Conservation (phyloP, 306 rosid genomes). For the Betula pendula region DNA sequence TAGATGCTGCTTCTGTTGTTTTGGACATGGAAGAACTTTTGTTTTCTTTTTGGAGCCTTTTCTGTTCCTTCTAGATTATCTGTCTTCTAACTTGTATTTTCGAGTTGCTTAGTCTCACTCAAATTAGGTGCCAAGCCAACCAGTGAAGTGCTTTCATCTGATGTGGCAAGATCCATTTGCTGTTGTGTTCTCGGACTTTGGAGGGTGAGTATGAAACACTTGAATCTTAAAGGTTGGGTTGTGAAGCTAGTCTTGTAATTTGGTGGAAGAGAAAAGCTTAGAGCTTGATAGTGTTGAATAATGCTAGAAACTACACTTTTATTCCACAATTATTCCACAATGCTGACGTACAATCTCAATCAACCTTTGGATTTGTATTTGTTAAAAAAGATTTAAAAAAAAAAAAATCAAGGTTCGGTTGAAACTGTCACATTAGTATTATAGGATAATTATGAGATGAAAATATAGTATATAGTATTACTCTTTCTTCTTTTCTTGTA, state of each 20-base stretch:
- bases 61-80: background rate
- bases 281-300: background rate
- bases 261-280: background rate
- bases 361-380: too few relatives aligned
- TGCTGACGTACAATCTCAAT: too few relatives aligned
- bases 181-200: background rate
- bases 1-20: constrained; percentile 1
- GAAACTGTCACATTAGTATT: too few relatives aligned
- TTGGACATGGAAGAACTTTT: background rate
- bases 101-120: background rate
- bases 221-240: background rate
- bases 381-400: too few relatives aligned
- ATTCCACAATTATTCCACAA: too few relatives aligned
- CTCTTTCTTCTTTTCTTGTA: background rate
- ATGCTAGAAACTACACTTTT: too few relatives aligned
- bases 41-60: background rate
- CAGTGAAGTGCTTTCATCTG: background rate
- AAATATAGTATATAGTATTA: too few relatives aligned
- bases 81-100: background rate
- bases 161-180: background rate
- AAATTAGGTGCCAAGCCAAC: background rate
- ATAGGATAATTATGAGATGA: too few relatives aligned
- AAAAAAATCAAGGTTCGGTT: too few relatives aligned
- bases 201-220: background rate
- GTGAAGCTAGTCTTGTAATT: background rate